Conservation (phyloP, 164 flowering plant genomes). For the Vitis rotundifolia region DNA sequence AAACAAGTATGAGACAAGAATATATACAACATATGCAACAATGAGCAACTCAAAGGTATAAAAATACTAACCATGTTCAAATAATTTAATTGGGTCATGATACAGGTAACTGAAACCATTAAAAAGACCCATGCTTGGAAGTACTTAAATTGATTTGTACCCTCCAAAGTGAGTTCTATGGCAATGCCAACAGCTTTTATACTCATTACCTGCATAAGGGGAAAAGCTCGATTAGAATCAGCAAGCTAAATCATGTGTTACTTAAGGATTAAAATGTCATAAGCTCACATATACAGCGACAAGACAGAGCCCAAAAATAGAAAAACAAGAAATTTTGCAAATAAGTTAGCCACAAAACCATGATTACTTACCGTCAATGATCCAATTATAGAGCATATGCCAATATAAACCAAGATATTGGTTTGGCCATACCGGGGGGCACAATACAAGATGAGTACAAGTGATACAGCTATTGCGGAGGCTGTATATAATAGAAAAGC, state of each 20-base stretch:
- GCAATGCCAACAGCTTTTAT: conserved; percentile 94
- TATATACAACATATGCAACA: too few relatives aligned
- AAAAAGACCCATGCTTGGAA: conserved; percentile 84
- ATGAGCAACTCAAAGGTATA: too few relatives aligned
- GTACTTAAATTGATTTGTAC: conserved; percentile 55
- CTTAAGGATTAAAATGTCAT: not conserved
- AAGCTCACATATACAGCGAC: not conserved
- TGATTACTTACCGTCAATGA: conserved; percentile 73
- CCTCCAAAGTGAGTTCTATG: conserved; percentile 84
- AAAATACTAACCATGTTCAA: conserved; percentile 73
- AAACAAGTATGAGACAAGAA: too few relatives aligned
- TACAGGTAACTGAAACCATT: conserved; percentile 72
- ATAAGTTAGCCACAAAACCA: too few relatives aligned
- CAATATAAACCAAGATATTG: conserved; percentile 77
- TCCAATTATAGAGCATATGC: conserved; percentile 87
- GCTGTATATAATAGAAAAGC: conserved; percentile 88
- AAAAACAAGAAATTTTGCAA: not conserved
- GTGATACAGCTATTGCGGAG: conserved; percentile 55
- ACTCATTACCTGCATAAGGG: conserved; percentile 79
- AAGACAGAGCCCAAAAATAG: not conserved
- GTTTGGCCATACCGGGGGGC: conserved; percentile 91
- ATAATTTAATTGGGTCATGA: conserved; percentile 82
- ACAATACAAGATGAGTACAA: conserved; percentile 69
- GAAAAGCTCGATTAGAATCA: too few relatives aligned
- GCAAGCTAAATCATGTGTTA: too few relatives aligned